These are phyloP conservation scores for Ophiocordyceps sinensis DNA, from an alignment of 2,329 filamentous ascomycete genomes.

Conservation along the genomic window DNA sequence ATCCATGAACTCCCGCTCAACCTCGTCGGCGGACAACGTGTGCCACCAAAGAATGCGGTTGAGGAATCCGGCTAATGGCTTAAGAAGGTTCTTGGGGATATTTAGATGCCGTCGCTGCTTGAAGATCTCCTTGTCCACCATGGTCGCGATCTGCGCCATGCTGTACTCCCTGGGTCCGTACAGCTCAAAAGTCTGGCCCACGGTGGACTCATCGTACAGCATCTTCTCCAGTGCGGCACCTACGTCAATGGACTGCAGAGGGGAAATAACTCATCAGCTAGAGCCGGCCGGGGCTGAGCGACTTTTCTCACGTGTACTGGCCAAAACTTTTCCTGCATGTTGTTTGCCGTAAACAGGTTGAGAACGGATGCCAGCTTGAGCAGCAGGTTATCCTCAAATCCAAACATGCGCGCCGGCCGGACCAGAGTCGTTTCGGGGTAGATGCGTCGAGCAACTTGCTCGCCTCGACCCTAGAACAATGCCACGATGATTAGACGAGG, in stretches of 20 bases:
- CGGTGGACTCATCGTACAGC: constrained; percentile 80
- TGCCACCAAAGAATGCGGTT: constrained; percentile 88
- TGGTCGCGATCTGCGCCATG: constrained; percentile 67
- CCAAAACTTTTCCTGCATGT: constrained; percentile 81
- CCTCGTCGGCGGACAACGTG: constrained; percentile 64
- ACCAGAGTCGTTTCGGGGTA: constrained; percentile 97
- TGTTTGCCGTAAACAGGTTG: constrained; percentile 80
- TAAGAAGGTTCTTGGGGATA: constrained; percentile 65
- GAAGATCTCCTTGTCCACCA: constrained; percentile 87
- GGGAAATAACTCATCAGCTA: not conserved
- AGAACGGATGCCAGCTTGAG: constrained; percentile 67
- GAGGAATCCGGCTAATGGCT: constrained; percentile 57
- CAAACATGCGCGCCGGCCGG: constrained; percentile 83
- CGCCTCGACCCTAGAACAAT: constrained; percentile 49
- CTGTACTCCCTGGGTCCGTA: constrained; percentile 90
- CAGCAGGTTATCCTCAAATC: constrained; percentile 85
- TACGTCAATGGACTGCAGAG: constrained; percentile 64
- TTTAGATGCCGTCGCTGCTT: constrained; percentile 87
- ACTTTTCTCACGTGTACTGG: constrained; percentile 63
- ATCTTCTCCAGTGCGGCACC: constrained; percentile 80
- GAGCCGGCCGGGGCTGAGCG: not conserved
- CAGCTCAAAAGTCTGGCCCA: constrained; percentile 82
- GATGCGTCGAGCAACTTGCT: constrained; percentile 71
- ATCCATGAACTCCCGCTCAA: constrained; percentile 87
- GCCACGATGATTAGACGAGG: not conserved